Conservation (phyloP, 768 basidiomycete species). For the Lenzites betulinus region DNA sequence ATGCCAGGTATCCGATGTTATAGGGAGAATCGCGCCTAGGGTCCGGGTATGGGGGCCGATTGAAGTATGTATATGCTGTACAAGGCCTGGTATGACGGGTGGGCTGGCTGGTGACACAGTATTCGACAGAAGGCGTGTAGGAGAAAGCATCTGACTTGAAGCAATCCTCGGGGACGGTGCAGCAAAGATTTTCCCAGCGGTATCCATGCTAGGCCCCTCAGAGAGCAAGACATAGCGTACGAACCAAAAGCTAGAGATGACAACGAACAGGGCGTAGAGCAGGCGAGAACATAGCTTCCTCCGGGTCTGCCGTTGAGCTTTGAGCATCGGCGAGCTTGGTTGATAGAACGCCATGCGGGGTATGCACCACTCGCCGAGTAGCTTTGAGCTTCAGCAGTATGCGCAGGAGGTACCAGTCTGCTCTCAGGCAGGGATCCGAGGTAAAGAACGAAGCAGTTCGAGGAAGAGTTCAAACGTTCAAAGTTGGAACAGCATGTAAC, state of each 20-base stretch:
- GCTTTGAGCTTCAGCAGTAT: no score
- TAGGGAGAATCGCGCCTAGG: constrained; percentile 43
- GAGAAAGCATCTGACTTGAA: no score
- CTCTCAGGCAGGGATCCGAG: no score
- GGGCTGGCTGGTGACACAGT: no score
- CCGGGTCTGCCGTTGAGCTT: constrained; percentile 7
- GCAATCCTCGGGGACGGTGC: no score
- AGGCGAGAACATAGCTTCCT: constrained; percentile 5
- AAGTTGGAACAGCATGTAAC: no score
- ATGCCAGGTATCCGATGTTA: constrained; percentile 39
- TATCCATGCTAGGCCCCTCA: no score
- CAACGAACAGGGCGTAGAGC: background rate
- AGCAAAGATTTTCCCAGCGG: no score
- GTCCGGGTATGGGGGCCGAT: background rate
- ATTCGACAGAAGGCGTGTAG: no score
- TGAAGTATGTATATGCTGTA: background rate
- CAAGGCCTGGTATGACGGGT: background rate
- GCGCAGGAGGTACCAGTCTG: no score
- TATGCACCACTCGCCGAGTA: background rate
- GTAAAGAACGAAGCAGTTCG: background rate
- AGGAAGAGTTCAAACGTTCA: no score
- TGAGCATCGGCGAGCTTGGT: constrained; percentile 21
- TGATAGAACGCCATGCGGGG: constrained; percentile 3
- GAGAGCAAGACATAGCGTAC: background rate
- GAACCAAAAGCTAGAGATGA: constrained; percentile 8